Evolutionary conservation across 768 basidiomycete genomes (phyloP).

Genomic region (Pulveroboletus sp.): DNA sequence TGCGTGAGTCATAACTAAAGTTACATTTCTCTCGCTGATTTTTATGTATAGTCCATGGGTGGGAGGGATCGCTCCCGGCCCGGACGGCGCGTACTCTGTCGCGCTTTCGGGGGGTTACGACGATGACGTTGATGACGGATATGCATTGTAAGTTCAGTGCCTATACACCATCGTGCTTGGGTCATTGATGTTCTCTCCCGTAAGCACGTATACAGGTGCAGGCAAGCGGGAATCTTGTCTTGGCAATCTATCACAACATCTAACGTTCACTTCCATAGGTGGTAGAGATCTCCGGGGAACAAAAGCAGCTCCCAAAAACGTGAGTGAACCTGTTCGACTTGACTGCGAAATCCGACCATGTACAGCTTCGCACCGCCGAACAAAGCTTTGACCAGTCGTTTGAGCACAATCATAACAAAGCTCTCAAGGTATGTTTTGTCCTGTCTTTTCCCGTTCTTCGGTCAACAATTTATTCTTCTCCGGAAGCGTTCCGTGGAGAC

Average conservation of each 20-base stretch:
- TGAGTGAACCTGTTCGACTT: constrained; percentile 29
- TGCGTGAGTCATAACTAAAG: constrained; percentile 53
- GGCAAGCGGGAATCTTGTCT: constrained; percentile 37
- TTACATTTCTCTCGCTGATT: not conserved
- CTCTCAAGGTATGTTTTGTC: constrained; percentile 50
- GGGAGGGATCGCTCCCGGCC: constrained; percentile 65
- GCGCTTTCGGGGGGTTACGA: constrained; percentile 89
- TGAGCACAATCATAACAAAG: constrained; percentile 67
- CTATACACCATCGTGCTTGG: not conserved
- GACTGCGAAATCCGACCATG: not conserved
- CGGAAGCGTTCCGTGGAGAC: constrained; percentile 72
- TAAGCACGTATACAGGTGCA: constrained; percentile 78
- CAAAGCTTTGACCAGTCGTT: constrained; percentile 85
- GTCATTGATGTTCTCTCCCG: not conserved
- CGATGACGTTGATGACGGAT: constrained; percentile 80
- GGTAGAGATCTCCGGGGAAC: constrained; percentile 89
- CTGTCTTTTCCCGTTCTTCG: not conserved
- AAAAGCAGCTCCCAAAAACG: constrained; percentile 79
- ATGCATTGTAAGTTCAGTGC: constrained; percentile 65
- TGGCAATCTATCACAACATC: not conserved
- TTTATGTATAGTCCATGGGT: constrained; percentile 64
- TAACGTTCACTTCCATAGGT: constrained; percentile 39
- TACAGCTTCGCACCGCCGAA: constrained; percentile 81
- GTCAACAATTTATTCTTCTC: not conserved
- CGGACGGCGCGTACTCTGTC: constrained; percentile 76